Percentiles rank a stretch among this genome's conserved stretches.
phyloP scores from a whole-genome alignment of 2,329 filamentous ascomycete genomes.

The Diplodia mutila region DNA sequence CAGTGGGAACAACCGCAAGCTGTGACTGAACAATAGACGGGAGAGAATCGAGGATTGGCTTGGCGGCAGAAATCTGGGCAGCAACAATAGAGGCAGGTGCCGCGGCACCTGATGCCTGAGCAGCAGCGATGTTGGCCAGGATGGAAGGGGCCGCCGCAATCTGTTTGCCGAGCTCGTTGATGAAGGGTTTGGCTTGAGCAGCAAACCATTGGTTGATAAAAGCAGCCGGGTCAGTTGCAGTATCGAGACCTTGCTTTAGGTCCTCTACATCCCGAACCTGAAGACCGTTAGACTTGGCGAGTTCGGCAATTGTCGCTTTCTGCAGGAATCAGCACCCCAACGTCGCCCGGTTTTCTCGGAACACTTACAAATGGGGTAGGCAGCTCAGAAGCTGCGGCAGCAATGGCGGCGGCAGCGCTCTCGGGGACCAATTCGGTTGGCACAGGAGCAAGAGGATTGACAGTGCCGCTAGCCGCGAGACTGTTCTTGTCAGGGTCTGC shows the following conservation, averaged over 20 bases:
- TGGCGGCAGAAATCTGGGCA: not conserved
- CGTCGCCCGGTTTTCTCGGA: not conserved
- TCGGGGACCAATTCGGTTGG: not conserved
- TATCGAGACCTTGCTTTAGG: not conserved
- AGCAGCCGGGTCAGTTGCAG: not conserved
- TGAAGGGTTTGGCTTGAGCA: conserved; percentile 9
- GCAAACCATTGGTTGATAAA: not conserved
- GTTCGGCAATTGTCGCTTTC: conserved; percentile 1
- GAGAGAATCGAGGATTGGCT: not conserved
- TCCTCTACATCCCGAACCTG: not conserved
- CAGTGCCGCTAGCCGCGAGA: not conserved
- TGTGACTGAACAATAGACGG: conserved; percentile 6
- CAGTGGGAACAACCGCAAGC: not conserved
- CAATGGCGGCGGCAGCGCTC: not conserved
- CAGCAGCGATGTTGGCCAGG: not conserved
- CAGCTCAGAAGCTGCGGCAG: conserved; percentile 4
- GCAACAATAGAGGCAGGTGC: not conserved
- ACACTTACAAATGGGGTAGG: not conserved
- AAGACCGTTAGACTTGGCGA: not conserved
- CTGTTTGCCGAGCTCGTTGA: conserved; percentile 12
- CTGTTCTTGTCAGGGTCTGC: conserved; percentile 6
- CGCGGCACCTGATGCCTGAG: not conserved
- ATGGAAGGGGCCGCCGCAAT: not conserved
- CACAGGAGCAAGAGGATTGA: not conserved
- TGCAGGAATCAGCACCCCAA: not conserved